A percentile compares a stretch with the other conserved stretches of the same genome.
Conservation (phyloP, 2,329 filamentous ascomycete species). For the Dothistroma pini region DNA sequence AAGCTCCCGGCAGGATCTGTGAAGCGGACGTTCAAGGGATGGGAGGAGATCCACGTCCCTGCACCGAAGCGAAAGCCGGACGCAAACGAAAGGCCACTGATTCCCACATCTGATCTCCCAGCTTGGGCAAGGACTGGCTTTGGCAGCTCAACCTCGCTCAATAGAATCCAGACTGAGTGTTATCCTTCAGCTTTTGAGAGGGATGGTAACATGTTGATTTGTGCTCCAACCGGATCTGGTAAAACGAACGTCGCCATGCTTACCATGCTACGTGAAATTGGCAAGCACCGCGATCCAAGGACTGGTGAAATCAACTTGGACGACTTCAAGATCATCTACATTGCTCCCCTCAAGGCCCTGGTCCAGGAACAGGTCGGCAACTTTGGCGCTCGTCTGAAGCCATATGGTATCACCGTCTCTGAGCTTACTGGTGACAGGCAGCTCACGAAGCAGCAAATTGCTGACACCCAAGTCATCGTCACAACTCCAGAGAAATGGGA, state of each 20-base stretch:
- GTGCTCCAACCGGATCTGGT: slow-evolving; percentile 92
- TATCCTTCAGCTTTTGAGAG: slow-evolving; percentile 86
- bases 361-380: slow-evolving; percentile 99
- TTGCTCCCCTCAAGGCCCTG: slow-evolving; percentile 89
- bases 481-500: slow-evolving; percentile 99
- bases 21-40: slow-evolving; percentile 94
- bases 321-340: slow-evolving; percentile 97
- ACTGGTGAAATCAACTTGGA: slow-evolving; percentile 95
- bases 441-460: slow-evolving; percentile 96
- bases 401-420: slow-evolving; percentile 88
- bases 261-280: slow-evolving; percentile 91
- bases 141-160: slow-evolving; percentile 78
- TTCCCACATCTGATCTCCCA: slow-evolving; percentile 82
- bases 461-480: slow-evolving; percentile 96
- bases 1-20: slow-evolving; percentile 90
- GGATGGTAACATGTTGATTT: slow-evolving; percentile 97
- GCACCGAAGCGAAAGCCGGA: slow-evolving; percentile 84
- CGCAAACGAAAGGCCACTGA: slow-evolving; percentile 67
- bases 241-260: slow-evolving; percentile 99
- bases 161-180: slow-evolving; percentile 93
- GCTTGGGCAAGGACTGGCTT: slow-evolving; percentile 90
- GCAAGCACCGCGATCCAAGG: slow-evolving; percentile 82
- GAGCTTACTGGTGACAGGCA: slow-evolving; percentile 97
- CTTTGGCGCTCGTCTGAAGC: slow-evolving; percentile 84
- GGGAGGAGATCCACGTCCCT: slow-evolving; percentile 97